Conservation (phyloP, 495 filamentous ascomycete genomes). For the Aspergillus sclerotiicarbonarius region DNA sequence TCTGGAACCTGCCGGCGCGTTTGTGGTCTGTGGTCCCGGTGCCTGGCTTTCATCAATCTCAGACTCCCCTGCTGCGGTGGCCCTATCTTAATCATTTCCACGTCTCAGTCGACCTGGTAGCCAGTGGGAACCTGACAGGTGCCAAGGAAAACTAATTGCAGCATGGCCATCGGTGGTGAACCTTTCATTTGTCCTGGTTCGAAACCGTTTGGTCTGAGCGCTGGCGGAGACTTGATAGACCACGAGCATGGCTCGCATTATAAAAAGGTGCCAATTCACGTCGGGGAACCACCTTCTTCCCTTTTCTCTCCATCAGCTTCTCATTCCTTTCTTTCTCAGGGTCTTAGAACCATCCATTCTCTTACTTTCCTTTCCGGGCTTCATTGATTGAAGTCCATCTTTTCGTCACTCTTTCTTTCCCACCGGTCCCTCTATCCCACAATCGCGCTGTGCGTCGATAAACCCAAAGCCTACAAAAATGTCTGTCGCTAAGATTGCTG, state of each 20-base stretch:
- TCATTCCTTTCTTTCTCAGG: constrained; percentile 34
- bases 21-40: constrained; percentile 15
- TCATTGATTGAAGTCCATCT: constrained; percentile 44
- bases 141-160: constrained; percentile 27
- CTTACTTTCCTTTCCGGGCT: constrained; percentile 28
- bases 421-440: constrained; percentile 21
- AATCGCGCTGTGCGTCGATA: constrained; percentile 41
- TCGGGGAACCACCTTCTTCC: constrained; percentile 6
- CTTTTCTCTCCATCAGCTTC: constrained; percentile 30
- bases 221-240: constrained; percentile 1
- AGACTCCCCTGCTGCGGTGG: constrained; percentile 20
- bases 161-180: constrained; percentile 18
- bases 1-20: constrained; percentile 7
- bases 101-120: constrained; percentile 21
- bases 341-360: constrained; percentile 40
- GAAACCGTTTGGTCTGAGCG: constrained; percentile 16
- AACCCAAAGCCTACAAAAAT: constrained; percentile 26
- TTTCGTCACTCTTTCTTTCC: constrained; percentile 30
- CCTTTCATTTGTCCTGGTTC: constrained; percentile 19
- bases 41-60: constrained; percentile 38
- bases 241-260: constrained; percentile 5
- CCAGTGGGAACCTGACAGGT: constrained; percentile 14
- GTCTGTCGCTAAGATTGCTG: constrained; percentile 42
- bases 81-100: constrained; percentile 28
- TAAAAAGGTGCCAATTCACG: constrained; percentile 17